phyloP scores from a whole-genome alignment of 2,329 filamentous ascomycete species.

The Fusarium pseudograminearum region DNA sequence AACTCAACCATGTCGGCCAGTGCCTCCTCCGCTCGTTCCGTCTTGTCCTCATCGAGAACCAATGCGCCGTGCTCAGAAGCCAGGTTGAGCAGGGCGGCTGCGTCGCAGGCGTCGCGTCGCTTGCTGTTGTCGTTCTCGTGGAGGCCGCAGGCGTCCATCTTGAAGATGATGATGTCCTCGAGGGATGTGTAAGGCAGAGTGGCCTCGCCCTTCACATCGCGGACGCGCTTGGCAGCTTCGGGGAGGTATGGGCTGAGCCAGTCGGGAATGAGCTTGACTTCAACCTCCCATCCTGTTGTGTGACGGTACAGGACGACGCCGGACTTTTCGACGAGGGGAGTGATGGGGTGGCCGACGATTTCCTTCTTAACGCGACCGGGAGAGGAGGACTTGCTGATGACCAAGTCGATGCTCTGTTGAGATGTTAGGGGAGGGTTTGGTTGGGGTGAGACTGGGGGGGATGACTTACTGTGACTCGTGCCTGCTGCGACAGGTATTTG shows the following conservation, averaged over 20 bases:
- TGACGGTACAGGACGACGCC: slow-evolving; percentile 45
- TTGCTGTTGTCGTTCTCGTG: slow-evolving; percentile 46
- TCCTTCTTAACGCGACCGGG: slow-evolving; percentile 48
- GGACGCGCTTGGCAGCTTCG: slow-evolving; percentile 39
- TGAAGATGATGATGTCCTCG: slow-evolving; percentile 48
- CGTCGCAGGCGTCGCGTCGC: slow-evolving; percentile 45
- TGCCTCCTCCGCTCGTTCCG: slow-evolving; percentile 45
- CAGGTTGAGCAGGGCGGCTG: slow-evolving; percentile 45
- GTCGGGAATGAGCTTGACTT: slow-evolving; percentile 49
- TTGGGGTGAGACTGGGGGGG: too few relatives aligned
- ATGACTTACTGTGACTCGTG: slow-evolving; percentile 33
- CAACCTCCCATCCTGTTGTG: slow-evolving; percentile 46
- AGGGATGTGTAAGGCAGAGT: slow-evolving; percentile 46
- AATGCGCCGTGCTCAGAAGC: slow-evolving; percentile 46
- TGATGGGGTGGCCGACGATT: slow-evolving; percentile 48
- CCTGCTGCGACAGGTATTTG: slow-evolving; percentile 44
- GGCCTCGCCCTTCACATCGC: slow-evolving; percentile 35
- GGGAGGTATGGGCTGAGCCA: slow-evolving; percentile 49
- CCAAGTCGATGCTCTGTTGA: slow-evolving; percentile 47
- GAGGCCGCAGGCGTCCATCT: slow-evolving; percentile 47
- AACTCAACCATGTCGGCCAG: slow-evolving; percentile 46
- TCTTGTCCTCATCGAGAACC: slow-evolving; percentile 44
- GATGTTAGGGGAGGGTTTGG: neutral
- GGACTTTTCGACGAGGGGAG: slow-evolving; percentile 45
- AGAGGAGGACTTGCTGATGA: slow-evolving; percentile 49